Conservation (phyloP, 352 stramenopile species). For the Phytophthora fragariae region DNA sequence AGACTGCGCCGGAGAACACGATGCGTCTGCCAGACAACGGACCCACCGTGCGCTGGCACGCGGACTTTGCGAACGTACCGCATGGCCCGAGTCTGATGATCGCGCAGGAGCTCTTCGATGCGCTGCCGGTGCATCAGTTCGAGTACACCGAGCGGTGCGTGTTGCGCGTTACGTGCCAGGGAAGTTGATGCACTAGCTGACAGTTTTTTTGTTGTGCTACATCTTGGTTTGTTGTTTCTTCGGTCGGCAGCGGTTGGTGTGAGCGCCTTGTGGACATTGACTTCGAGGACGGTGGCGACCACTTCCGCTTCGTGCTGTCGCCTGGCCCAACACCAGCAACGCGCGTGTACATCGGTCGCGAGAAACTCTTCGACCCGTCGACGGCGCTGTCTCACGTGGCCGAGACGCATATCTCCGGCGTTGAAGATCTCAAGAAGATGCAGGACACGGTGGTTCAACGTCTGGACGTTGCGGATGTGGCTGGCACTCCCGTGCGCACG, state of each 20-base stretch:
- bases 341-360: conserved; percentile 86
- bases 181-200: background rate
- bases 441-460: conserved; percentile 40
- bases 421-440: conserved; percentile 43
- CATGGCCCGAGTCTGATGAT: conserved; percentile 89
- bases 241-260: conserved; percentile 83
- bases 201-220: background rate
- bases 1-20: conserved; percentile 40
- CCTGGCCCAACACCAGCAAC: conserved; percentile 91
- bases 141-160: conserved; percentile 90
- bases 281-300: conserved; percentile 78
- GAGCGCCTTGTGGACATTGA: conserved; percentile 95
- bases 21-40: conserved; percentile 62
- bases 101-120: conserved; percentile 96
- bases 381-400: conserved; percentile 36
- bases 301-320: conserved; percentile 95
- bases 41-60: conserved; percentile 85
- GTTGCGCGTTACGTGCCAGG: background rate
- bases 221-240: background rate
- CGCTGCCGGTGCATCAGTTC: conserved; percentile 95
- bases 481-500: conserved; percentile 55
- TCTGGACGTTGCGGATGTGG: conserved; percentile 58
- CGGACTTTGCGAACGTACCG: conserved; percentile 82
- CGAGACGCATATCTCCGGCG: conserved; percentile 35
- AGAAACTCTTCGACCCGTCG: conserved; percentile 81